Base-by-base conservation (phyloP, 2,329 filamentous ascomycete species). In the Pseudogymnoascus sp. region DNA sequence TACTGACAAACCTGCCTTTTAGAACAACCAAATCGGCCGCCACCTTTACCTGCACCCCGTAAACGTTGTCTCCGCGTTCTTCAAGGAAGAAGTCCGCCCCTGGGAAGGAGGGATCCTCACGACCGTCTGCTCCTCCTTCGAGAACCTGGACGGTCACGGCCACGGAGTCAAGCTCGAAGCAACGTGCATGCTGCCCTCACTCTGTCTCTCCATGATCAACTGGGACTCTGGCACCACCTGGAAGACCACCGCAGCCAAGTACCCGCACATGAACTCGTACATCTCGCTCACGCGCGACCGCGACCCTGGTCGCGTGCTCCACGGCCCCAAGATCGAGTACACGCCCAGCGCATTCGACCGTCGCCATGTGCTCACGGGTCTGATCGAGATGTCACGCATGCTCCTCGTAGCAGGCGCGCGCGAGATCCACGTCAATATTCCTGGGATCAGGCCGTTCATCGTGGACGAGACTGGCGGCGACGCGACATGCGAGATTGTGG, bases 91-190 rank as follows among this genome's bases (percentile, higher is more conserved):
- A 36, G 81, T 87, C 19, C 82, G 80, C n/a, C 86, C 86, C 0
- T 90, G 87, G 87, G 86, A 87, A 74, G 80, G 79, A 15, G 83
- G 86, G 1, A 93, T 93, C 69, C 83, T 97, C 64, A 97, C 93
- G 0, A 83, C 85, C 3, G 87, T 93, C 17, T 87, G 90, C 67
- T 84, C 82, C 47, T 86, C 89, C 62, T 91, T 93, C 69, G 89
- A 96, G 67, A 88, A 97, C 69, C 80, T 93, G 0, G 91, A 96
- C 73, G 84, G 84, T 5, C 80, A 86, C 44, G 91, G 91, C 64
- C 91, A 97, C 70, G 93, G 93, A 40, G 81, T 82, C 60, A 96
- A 96, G 74, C 79, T 97, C 28, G 92, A 97, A 78, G 80, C 86
- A 9, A 84, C 84, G 1, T 83, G 83, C 70, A 93, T 95, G 88